Base-by-base conservation (phyloP, 257 asterid species). In the Linderniella brevidens region DNA sequence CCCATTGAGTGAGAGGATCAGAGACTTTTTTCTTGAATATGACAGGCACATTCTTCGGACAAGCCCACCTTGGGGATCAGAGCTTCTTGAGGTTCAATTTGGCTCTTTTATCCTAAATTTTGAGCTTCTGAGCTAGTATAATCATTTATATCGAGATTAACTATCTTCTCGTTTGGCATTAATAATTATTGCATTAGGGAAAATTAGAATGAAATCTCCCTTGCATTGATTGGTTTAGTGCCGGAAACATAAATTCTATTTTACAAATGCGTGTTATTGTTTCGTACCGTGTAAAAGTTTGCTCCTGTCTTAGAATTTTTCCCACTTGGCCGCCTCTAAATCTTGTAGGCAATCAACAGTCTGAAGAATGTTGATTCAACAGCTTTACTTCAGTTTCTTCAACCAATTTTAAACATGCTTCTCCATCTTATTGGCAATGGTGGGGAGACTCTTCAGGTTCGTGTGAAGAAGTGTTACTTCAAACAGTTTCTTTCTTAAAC, bases 61-160 rank as follows among this genome's bases (percentile, higher is more conserved):
- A 53, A 90, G 98, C 50, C 96, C 98, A 62, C 98, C 98, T 52
- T 85, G 98, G 98, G 98, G 98, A 55, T 90, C 98, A 60, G 98
- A 90, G 74, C 98, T 85, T 64, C 98, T 90, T 50, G 98, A 90
- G 98, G 98, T 85, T 61, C 55, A 39, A 37, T 62, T 48, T 56
- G 20, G 17, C 17, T 16, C 18, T 53, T 35, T 46, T 41, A 47
- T 47, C 62, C 19, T 63, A 19, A 19, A 39, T 4, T 36, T 41
- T 9, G 43, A 15, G 46, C 39, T 32, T 53, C 55, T 58, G 58
- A 29, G 32, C 32, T 6, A 25, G 4, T 25, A 6, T 25, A 2
- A 25, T 25, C 32, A 25, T 25, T 25, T 25, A 25, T 25, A 25
- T 25, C 3, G 32, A 25, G 32, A 25, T 25, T 25, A 2, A 25